phyloP scores from a whole-genome alignment of 768 basidiomycete genomes.

The Trametes cubensis region DNA sequence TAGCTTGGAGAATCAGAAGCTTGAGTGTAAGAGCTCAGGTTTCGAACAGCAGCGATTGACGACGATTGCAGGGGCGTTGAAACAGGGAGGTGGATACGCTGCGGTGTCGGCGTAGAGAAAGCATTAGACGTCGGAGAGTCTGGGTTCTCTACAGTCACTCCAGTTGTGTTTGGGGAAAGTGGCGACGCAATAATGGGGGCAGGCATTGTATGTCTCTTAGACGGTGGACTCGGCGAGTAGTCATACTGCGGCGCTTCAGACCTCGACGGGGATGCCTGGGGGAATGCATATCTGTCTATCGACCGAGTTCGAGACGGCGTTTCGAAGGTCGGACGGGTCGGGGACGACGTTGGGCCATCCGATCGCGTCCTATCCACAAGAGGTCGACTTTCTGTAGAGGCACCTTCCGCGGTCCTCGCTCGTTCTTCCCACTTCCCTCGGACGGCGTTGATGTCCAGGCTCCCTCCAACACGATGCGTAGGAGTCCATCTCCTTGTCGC shows the following conservation, averaged over 20 bases:
- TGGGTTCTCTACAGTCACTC: conserved; percentile 59
- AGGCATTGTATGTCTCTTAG: conserved; percentile 74
- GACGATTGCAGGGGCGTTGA: conserved; percentile 39
- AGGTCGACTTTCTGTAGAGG: conserved; percentile 36
- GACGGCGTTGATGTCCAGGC: conserved; percentile 58
- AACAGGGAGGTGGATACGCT: conserved; percentile 64
- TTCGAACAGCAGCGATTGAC: conserved; percentile 36
- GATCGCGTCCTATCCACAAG: conserved; percentile 17
- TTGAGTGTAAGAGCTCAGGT: conserved; percentile 29
- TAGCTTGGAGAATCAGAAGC: conserved; percentile 24
- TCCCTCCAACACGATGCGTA: conserved; percentile 66
- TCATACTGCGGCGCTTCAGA: conserved; percentile 29
- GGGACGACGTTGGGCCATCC: conserved; percentile 15
- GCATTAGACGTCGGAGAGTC: conserved; percentile 45
- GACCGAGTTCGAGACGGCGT: conserved; percentile 16
- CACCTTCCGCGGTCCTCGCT: conserved; percentile 47
- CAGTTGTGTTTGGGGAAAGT: conserved; percentile 75
- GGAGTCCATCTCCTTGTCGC: conserved; percentile 64
- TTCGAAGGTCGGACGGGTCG: conserved; percentile 15
- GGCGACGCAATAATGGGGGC: conserved; percentile 74
- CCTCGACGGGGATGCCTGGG: conserved; percentile 24
- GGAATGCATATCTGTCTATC: conserved; percentile 22
- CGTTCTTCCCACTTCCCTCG: conserved; percentile 81
- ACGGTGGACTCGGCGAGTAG: conserved; percentile 46
- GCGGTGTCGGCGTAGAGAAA: conserved; percentile 45